Conservation (phyloP, 1,139 yeast genomes). For the Sugiyamaella neomexicana region DNA sequence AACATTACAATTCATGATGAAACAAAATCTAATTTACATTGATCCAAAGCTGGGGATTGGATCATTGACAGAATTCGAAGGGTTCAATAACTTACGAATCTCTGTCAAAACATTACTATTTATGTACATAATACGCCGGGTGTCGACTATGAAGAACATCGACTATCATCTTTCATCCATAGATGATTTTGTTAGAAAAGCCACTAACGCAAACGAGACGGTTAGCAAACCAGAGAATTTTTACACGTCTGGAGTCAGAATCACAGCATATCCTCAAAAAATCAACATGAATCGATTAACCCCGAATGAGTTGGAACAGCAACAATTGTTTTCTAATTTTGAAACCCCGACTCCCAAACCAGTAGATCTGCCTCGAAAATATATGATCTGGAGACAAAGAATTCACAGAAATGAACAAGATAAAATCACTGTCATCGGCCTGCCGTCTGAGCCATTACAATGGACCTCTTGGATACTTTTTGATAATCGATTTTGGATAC, state of each 20-base stretch:
- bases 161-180: constrained; percentile 23
- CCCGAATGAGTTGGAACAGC: not conserved
- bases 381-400: constrained; percentile 15
- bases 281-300: not conserved
- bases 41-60: constrained; percentile 17
- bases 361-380: not conserved
- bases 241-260: constrained; percentile 15
- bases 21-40: constrained; percentile 1
- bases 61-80: constrained; percentile 13
- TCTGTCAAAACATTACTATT: constrained; percentile 20
- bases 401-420: not conserved
- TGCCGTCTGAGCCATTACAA: not conserved
- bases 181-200: constrained; percentile 14
- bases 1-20: constrained; percentile 14
- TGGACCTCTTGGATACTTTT: constrained; percentile 33
- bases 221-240: constrained; percentile 3
- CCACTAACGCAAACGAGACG: not conserved
- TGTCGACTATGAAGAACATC: constrained; percentile 20
- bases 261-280: constrained; percentile 6
- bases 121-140: constrained; percentile 18
- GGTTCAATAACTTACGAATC: constrained; percentile 17
- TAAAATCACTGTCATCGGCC: not conserved
- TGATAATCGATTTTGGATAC: constrained; percentile 37
- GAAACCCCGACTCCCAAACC: not conserved
- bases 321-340: not conserved